Conservation (phyloP, 495 filamentous ascomycete genomes). For the Podospora pseudocomata region DNA sequence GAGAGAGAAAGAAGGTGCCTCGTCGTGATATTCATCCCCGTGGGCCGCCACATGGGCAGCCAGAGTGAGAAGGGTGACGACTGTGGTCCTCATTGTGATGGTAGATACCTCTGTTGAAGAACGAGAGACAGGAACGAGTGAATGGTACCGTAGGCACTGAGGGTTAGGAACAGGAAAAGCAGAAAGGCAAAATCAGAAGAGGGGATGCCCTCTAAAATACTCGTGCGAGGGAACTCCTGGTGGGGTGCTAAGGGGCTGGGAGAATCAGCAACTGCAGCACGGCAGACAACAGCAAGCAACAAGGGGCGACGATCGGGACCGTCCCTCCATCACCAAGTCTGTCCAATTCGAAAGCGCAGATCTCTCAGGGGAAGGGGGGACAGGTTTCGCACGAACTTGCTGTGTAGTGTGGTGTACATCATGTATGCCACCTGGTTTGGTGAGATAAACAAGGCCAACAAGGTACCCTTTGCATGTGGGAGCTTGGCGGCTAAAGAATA, state of each 20-base stretch:
- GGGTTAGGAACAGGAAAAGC: conserved; percentile 11
- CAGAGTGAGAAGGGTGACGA: conserved; percentile 28
- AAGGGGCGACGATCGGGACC: conserved; percentile 1
- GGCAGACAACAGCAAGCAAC: not conserved
- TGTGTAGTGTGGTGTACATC: not conserved
- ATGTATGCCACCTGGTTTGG: not conserved
- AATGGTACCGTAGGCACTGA: conserved; percentile 27
- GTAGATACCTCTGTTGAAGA: conserved; percentile 10
- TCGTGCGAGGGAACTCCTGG: not conserved
- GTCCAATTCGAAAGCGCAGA: conserved; percentile 5
- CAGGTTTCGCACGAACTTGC: conserved; percentile 10
- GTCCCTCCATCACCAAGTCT: conserved; percentile 1
- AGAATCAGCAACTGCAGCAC: not conserved
- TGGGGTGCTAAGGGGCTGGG: not conserved
- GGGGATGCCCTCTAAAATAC: conserved; percentile 13
- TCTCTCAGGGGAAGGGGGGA: not conserved
- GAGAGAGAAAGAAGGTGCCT: conserved; percentile 14
- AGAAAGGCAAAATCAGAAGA: conserved; percentile 1
- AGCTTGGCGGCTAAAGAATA: conserved; percentile 25
- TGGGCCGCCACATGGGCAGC: conserved; percentile 27
- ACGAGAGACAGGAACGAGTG: conserved; percentile 27
- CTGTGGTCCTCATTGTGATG: conserved; percentile 26
- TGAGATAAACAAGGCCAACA: conserved; percentile 1
- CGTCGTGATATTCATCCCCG: conserved; percentile 6
- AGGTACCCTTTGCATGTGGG: conserved; percentile 9